Conservation (phyloP, 257 asterid genomes). For the Pogostemon cablin region DNA sequence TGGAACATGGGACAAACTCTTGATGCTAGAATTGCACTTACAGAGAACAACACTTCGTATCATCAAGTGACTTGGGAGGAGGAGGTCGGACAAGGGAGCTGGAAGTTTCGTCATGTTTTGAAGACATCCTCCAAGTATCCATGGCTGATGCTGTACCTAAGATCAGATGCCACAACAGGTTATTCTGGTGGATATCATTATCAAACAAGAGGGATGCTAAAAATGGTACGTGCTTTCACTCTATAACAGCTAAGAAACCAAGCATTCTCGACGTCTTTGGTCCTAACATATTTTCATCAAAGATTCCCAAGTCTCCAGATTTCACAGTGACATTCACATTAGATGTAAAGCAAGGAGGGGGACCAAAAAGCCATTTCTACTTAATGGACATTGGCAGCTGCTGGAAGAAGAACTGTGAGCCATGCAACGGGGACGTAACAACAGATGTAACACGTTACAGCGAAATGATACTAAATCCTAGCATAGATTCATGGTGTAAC, state of each 20-base stretch:
- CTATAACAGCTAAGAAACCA: neutral
- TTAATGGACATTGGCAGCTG: conserved; percentile 64
- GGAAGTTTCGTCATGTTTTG: conserved; percentile 51
- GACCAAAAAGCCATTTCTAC: conserved; percentile 57
- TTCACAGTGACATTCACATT: conserved; percentile 62
- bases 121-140: conserved; percentile 60
- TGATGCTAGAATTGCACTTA: conserved; percentile 27
- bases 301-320: conserved; percentile 65
- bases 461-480: conserved; percentile 63
- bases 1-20: conserved; percentile 58
- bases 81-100: conserved; percentile 54
- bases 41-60: conserved; percentile 37
- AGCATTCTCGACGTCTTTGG: neutral
- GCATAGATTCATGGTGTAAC: conserved; percentile 50
- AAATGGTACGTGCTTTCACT: conserved; percentile 40
- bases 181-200: conserved; percentile 71
- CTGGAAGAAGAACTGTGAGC: conserved; percentile 61
- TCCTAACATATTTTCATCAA: conserved; percentile 1
- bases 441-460: conserved; percentile 64
- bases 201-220: conserved; percentile 59
- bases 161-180: conserved; percentile 62
- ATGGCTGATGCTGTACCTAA: conserved; percentile 64
- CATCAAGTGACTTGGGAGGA: conserved; percentile 55
- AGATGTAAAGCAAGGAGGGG: conserved; percentile 53
- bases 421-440: conserved; percentile 60